These are phyloP conservation scores for Populus hybrid DNA, from an alignment of 441 rosid genomes.

Conservation along the genomic window DNA sequence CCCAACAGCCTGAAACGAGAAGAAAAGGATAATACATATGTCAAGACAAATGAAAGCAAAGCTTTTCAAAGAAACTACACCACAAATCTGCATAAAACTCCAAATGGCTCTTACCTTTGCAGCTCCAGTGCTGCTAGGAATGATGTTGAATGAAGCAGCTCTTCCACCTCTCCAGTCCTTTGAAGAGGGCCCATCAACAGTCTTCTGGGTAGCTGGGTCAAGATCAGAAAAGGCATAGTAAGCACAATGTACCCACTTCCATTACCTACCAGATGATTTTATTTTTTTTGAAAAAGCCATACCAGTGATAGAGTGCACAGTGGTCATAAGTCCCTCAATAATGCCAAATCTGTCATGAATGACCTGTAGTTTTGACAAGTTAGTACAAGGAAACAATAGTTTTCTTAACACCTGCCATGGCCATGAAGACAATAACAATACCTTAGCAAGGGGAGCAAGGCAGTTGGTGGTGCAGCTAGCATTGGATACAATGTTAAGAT, in stretches of 20 bases:
- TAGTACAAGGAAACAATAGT: not conserved
- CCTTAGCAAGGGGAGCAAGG: constrained; percentile 94
- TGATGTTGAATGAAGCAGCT: constrained; percentile 95
- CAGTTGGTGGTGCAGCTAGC: constrained; percentile 97
- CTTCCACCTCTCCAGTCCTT: constrained; percentile 99
- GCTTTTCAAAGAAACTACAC: not conserved
- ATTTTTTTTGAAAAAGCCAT: not conserved
- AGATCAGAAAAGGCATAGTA: constrained; percentile 9
- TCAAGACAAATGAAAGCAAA: not conserved
- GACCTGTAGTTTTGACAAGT: constrained; percentile 34
- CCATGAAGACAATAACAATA: constrained; percentile 5
- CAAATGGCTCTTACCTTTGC: constrained; percentile 56
- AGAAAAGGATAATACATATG: not conserved
- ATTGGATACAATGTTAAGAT: constrained; percentile 74
- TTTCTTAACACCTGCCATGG: not conserved
- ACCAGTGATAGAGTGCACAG: constrained; percentile 73
- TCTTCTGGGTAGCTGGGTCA: constrained; percentile 57
- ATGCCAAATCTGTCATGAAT: constrained; percentile 64
- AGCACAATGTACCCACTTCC: not conserved
- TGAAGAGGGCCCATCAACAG: constrained; percentile 86
- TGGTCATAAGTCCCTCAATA: constrained; percentile 81
- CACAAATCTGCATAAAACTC: not conserved
- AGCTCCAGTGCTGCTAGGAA: constrained; percentile 86
- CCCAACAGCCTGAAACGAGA: constrained; percentile 54
- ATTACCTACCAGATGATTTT: not conserved